These are phyloP conservation scores for Talaromyces trachyspermus DNA, from an alignment of 495 filamentous ascomycete genomes.

Conservation along the genomic window DNA sequence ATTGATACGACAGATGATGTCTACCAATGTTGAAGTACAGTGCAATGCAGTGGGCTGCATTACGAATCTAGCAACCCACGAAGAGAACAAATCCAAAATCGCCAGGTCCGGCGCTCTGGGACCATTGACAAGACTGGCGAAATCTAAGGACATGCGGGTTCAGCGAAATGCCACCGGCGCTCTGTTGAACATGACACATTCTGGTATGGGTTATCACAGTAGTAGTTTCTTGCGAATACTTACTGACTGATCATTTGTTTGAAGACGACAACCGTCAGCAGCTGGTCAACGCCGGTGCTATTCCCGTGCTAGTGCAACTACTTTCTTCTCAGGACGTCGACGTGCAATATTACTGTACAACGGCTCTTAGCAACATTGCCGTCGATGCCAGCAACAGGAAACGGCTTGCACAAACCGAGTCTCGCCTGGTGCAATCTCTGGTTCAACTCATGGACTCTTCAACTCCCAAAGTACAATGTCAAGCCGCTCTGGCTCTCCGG, in stretches of 20 bases:
- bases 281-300: conserved; percentile 91
- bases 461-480: conserved; percentile 96
- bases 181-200: conserved; percentile 98
- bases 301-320: conserved; percentile 91
- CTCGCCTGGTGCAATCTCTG: conserved; percentile 81
- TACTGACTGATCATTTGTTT: neutral
- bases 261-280: conserved; percentile 95
- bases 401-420: conserved; percentile 80
- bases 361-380: conserved; percentile 95
- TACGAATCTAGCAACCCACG: conserved; percentile 94
- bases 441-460: conserved; percentile 96
- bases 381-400: conserved; percentile 88
- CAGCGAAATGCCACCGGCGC: conserved; percentile 96
- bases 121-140: conserved; percentile 84
- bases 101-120: conserved; percentile 88
- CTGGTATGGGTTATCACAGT: conserved; percentile 64
- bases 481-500: conserved; percentile 87
- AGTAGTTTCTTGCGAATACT: conserved; percentile 5
- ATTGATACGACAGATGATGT: conserved; percentile 97
- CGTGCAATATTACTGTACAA: conserved; percentile 99
- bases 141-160: conserved; percentile 97
- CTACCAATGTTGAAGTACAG: conserved; percentile 96
- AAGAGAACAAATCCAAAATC: conserved; percentile 99
- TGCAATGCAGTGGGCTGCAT: conserved; percentile 99
- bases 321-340: conserved; percentile 89